phyloP scores from a whole-genome alignment of 2,329 filamentous ascomycete species.

The Mycosphaerella sp. region DNA sequence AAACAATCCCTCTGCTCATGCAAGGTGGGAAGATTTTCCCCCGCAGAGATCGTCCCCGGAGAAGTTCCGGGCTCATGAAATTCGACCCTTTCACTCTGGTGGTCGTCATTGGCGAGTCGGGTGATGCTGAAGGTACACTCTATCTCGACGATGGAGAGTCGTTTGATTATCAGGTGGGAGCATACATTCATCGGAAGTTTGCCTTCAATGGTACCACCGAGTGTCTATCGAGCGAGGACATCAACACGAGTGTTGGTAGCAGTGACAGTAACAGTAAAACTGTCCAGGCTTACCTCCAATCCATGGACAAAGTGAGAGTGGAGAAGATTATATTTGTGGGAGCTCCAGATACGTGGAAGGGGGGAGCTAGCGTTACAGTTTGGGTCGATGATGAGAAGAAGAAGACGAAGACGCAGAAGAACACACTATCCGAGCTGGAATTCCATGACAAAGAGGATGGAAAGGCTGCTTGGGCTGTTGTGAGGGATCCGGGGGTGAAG shows the following conservation, averaged over 20 bases:
- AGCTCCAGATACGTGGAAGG: slow-evolving; percentile 65
- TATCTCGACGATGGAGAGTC: slow-evolving; percentile 93
- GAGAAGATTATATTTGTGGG: slow-evolving; percentile 82
- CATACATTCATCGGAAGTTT: slow-evolving; percentile 83
- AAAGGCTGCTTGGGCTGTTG: slow-evolving; percentile 57
- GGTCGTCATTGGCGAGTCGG: slow-evolving; percentile 60
- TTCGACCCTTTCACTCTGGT: slow-evolving; percentile 94
- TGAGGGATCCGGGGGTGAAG: slow-evolving; percentile 57
- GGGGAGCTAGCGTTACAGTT: slow-evolving; percentile 56
- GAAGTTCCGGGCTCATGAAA: slow-evolving; percentile 82
- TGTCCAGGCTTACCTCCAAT: slow-evolving; percentile 68
- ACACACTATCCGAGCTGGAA: slow-evolving; percentile 50
- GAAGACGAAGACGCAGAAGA: slow-evolving; percentile 36
- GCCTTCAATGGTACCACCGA: slow-evolving; percentile 51
- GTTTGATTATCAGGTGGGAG: slow-evolving; percentile 78
- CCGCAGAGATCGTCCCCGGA: slow-evolving; percentile 78
- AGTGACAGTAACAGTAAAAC: slow-evolving; percentile 49
- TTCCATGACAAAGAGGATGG: slow-evolving; percentile 50
- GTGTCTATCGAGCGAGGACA: slow-evolving; percentile 63
- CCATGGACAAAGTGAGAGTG: slow-evolving; percentile 69
- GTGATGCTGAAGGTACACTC: slow-evolving; percentile 71
- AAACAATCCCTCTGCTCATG: slow-evolving; percentile 85
- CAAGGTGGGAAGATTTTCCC: slow-evolving; percentile 88
- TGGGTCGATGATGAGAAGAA: slow-evolving; percentile 48
- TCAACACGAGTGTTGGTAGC: slow-evolving; percentile 35